Base-by-base conservation (phyloP, 805 yeast species). In the Candida alai region DNA sequence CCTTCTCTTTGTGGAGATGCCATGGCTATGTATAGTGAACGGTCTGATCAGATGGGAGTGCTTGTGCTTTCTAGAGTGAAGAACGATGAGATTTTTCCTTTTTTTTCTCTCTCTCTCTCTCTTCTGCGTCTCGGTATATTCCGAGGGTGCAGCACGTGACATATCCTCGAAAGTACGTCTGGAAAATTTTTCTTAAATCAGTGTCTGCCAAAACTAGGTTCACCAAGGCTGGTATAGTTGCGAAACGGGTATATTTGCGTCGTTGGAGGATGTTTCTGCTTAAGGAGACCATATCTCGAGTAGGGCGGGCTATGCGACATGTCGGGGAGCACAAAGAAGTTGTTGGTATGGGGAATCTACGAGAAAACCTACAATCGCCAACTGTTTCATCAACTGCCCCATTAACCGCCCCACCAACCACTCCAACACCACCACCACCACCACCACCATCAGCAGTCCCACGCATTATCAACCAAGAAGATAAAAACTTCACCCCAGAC, bases 1-100 rank as follows among this genome's bases (percentile, higher is more conserved):
- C 94, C 94, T 78, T 85, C 95, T 75, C 89, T 85, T 55, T 74
- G 76, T 55, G 64, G 66, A 40, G 70, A 63, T 32, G 72, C 61
- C 71, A 65, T 67, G 22, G 20, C 35, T n/a, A n/a, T n/a, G n/a
- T n/a, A n/a, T n/a, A n/a, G n/a, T n/a, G n/a, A n/a, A n/a, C n/a
- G n/a, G n/a, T n/a, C n/a, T n/a, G n/a, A n/a, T n/a, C n/a, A n/a
- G n/a, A n/a, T n/a, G n/a, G n/a, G n/a, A n/a, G n/a, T n/a, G n/a
- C n/a, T n/a, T n/a, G n/a, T n/a, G n/a, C n/a, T n/a, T n/a, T n/a
- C n/a, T n/a, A n/a, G n/a, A 29, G 19, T 30, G 9, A 4, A 13
- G 7, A 11, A 20, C 32, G 32, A 29, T 29, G 32, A 29, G 19
- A 29, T 29, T 19, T 16, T 28, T 17, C 22, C 15, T 15, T 21